phyloP scores from a whole-genome alignment of 176 grass and related monocot species.

The Triticum monococcum region DNA sequence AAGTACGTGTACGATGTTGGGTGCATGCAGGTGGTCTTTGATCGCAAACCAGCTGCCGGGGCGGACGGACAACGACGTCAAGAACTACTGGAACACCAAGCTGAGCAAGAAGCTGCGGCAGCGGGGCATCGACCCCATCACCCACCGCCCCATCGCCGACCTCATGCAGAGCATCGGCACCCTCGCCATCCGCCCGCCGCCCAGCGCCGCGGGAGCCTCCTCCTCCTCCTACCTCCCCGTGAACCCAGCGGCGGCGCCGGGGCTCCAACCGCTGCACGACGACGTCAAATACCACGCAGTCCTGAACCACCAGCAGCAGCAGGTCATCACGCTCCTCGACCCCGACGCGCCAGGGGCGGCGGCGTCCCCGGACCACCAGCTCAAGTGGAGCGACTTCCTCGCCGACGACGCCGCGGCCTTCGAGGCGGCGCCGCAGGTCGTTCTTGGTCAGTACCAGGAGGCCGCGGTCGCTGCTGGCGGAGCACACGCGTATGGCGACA shows the following conservation, averaged over 20 bases:
- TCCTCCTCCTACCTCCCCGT: constrained; percentile 30
- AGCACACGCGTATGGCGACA: neutral
- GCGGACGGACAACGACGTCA: constrained; percentile 94
- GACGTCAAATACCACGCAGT: constrained; percentile 40
- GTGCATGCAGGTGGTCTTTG: constrained; percentile 79
- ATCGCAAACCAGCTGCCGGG: constrained; percentile 91
- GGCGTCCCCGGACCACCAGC: constrained; percentile 14
- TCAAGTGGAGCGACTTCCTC: constrained; percentile 43
- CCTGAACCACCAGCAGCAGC: constrained; percentile 11
- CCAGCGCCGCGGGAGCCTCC: neutral
- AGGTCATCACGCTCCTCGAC: constrained; percentile 25
- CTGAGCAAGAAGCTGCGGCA: constrained; percentile 83
- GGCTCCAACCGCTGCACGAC: constrained; percentile 40
- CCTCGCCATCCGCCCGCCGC: constrained; percentile 40
- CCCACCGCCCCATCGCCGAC: constrained; percentile 88
- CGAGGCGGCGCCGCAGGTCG: constrained; percentile 35
- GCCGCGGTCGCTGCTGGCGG: neutral
- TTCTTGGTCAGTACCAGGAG: constrained; percentile 26
- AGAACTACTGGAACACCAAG: constrained; percentile 99
- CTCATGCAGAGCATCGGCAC: constrained; percentile 66
- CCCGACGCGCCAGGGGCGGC: constrained; percentile 13
- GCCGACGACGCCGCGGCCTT: constrained; percentile 24
- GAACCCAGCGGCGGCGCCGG: neutral
- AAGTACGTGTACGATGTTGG: neutral
- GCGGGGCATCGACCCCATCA: constrained; percentile 89